Percentiles rank a stretch among this genome's conserved stretches.
Evolutionary conservation across 176 grass and related monocot species (phyloP).

Genomic region (Rhynchospora pubera): DNA sequence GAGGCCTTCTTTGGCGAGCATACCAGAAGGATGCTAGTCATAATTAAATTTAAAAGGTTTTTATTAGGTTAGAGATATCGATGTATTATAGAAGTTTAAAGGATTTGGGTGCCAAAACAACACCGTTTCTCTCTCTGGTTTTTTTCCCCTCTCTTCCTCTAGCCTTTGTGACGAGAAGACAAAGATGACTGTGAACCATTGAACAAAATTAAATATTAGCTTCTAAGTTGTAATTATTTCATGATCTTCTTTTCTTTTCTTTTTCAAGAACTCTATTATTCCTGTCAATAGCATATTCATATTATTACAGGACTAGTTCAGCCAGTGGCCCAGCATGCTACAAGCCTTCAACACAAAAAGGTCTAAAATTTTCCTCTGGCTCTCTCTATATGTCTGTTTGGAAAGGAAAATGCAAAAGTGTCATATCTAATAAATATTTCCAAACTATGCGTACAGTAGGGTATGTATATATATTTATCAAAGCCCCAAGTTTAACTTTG

Average conservation of each 20-base stretch:
- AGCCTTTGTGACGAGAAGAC: slow-evolving; percentile 25
- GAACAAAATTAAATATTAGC: not conserved
- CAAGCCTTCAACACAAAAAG: no score
- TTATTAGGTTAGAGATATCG: slow-evolving; percentile 9
- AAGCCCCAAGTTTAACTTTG: no score
- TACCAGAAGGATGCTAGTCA: slow-evolving; percentile 50
- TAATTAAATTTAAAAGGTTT: not conserved
- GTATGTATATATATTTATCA: no score
- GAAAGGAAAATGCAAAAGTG: no score
- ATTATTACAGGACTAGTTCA: no score
- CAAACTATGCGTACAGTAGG: no score
- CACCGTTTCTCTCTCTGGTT: slow-evolving; percentile 30
- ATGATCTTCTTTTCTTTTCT: not conserved
- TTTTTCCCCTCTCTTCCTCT: not conserved
- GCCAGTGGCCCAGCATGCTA: no score
- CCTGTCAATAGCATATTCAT: no score
- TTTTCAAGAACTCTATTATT: not conserved
- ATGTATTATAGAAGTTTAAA: slow-evolving; percentile 16
- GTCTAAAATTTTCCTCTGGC: no score
- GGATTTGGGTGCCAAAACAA: slow-evolving; percentile 9
- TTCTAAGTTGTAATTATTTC: not conserved
- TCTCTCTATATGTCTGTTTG: no score
- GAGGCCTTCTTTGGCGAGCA: slow-evolving; percentile 58
- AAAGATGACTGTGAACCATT: slow-evolving; percentile 29
- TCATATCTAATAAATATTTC: no score